Conservation (phyloP, 345 rosid species). For the Sonneratia caseolaris region DNA sequence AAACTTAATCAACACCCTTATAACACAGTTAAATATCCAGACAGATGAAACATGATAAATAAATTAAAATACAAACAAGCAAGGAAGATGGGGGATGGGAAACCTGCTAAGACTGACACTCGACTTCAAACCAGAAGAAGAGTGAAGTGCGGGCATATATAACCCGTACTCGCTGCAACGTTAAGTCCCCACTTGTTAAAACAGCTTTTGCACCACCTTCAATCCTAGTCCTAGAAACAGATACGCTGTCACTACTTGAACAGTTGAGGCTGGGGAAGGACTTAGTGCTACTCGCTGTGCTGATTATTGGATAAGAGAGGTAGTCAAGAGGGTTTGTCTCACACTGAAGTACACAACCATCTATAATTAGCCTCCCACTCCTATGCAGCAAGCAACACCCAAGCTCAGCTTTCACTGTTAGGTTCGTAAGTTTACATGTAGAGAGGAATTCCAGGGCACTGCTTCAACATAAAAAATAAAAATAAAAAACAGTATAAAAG, state of each 20-base stretch:
- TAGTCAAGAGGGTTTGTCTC: conserved; percentile 74
- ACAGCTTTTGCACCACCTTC: conserved; percentile 95
- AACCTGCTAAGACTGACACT: conserved; percentile 21
- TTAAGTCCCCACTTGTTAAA: conserved; percentile 58
- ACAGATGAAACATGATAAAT: background rate
- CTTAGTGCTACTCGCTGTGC: conserved; percentile 44
- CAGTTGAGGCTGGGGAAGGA: conserved; percentile 26
- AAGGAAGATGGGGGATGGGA: background rate
- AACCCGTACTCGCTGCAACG: conserved; percentile 81
- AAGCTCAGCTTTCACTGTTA: conserved; percentile 83
- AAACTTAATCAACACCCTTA: background rate
- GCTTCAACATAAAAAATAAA: conserved; percentile 14
- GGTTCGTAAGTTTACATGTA: conserved; percentile 71
- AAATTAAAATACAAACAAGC: conserved; percentile 1
- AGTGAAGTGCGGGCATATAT: conserved; percentile 57
- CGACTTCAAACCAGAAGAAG: conserved; percentile 90
- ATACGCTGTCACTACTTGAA: conserved; percentile 40
- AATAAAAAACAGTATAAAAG: background rate
- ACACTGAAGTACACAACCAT: conserved; percentile 84
- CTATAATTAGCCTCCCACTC: conserved; percentile 81
- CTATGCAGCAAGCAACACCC: conserved; percentile 93
- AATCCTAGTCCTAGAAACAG: conserved; percentile 62
- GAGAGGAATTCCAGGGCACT: conserved; percentile 83
- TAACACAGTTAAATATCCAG: background rate
- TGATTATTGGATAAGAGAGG: conserved; percentile 79